Evolutionary conservation across 352 stramenopile species (phyloP).

Genomic region (Phytophthora idaei): DNA sequence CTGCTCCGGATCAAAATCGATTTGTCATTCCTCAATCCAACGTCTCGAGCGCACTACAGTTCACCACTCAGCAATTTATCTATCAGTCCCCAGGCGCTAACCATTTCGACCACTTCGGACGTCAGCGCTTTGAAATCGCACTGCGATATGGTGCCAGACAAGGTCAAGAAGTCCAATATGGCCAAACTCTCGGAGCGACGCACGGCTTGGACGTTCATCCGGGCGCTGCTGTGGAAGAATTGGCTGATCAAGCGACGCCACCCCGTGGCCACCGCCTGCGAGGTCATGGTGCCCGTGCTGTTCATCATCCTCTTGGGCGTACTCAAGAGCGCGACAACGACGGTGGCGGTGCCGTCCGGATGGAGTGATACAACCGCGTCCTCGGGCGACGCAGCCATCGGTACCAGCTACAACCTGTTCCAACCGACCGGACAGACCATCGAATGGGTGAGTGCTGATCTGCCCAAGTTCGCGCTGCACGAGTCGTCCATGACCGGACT

Average conservation of each 20-base stretch:
- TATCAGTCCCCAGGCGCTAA: neutral
- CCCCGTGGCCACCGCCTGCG: conserved; percentile 46
- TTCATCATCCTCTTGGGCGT: conserved; percentile 64
- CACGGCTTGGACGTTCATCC: conserved; percentile 37
- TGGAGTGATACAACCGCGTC: conserved; percentile 47
- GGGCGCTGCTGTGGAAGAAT: conserved; percentile 74
- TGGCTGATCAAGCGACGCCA: conserved; percentile 66
- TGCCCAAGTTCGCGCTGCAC: conserved; percentile 53
- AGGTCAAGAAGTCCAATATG: conserved; percentile 7
- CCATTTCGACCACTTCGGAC: conserved; percentile 15
- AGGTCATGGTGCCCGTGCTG: conserved; percentile 54
- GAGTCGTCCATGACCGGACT: conserved; percentile 66
- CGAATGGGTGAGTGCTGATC: conserved; percentile 35
- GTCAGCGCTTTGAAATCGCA: conserved; percentile 11
- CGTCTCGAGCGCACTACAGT: conserved; percentile 4
- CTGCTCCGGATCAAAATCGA: neutral
- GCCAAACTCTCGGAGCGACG: conserved; percentile 24
- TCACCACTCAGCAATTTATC: neutral
- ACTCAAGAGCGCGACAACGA: conserved; percentile 58
- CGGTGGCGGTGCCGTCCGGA: conserved; percentile 56
- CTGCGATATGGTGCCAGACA: conserved; percentile 18
- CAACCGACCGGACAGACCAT: conserved; percentile 36
- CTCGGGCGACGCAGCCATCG: conserved; percentile 22
- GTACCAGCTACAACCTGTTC: conserved; percentile 60
- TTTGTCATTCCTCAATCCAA: conserved; percentile 24